Evolutionary conservation across 768 basidiomycete genomes (phyloP).

Genomic region (Leccinum rimulosum): DNA sequence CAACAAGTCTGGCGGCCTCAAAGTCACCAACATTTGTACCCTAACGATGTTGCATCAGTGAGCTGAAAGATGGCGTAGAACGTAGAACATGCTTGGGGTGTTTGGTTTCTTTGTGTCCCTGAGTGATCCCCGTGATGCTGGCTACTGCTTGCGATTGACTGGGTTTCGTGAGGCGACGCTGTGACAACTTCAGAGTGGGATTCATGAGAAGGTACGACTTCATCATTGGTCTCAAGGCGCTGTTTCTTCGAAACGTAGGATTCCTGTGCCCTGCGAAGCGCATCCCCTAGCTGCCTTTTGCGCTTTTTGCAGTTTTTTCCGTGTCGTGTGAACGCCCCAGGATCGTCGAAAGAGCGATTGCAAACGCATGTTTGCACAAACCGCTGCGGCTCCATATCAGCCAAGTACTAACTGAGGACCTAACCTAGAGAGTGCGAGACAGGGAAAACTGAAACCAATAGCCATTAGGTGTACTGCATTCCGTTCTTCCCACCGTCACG

Average conservation of each 20-base stretch:
- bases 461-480: too few species aligned
- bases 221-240: neutral
- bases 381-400: neutral
- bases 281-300: too few species aligned
- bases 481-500: too few species aligned
- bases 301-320: too few species aligned
- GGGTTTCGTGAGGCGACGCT: neutral
- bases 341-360: neutral
- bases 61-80: neutral
- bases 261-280: too few species aligned
- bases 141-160: neutral
- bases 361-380: neutral
- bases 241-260: neutral
- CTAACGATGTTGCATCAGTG: neutral
- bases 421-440: too few species aligned
- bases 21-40: neutral
- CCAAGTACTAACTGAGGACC: neutral
- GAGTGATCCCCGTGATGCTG: neutral
- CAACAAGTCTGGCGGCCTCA: neutral
- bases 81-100: neutral
- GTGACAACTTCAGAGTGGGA: neutral
- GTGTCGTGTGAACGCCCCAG: neutral
- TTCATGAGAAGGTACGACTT: neutral
- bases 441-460: too few species aligned
- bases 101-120: neutral